Evolutionary conservation across 768 basidiomycete genomes (phyloP), one percentile per base, ranked within the genome.

Genomic region (Gloeophyllum trabeum): DNA sequence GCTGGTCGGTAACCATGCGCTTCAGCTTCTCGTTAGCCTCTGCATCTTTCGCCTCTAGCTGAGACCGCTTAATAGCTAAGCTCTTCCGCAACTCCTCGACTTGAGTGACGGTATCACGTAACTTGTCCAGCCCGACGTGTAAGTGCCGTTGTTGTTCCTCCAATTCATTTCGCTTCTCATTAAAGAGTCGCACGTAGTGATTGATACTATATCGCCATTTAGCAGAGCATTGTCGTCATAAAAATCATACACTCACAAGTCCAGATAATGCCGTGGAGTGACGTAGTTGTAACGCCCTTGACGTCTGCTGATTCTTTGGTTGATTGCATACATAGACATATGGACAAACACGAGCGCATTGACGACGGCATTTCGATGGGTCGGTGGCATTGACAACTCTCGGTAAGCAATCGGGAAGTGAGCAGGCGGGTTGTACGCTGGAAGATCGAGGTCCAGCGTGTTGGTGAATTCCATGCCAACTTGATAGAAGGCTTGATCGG

Each of bases 91-190:
- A 73, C 54, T 97, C 87, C 61, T 98, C 96, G 25, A 99, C 96
- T 57, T 98, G 93, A 1, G 82, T 85, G 46, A 99, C 93, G 0
- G 96, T 99, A 45, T 93, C 89, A 23, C 79, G 81, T 21, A 98
- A 75, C 61, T 99, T 99, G 61, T 98, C 93, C 40, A 99, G 75
- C 44, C 96, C 96, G 46, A 98, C 91, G 52, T 99, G 96, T 42
- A 99, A 73, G 65, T 99, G 96, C 23, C 96, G 84, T 54, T 98
- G 96, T 55, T 99, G 93, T 57, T 99, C 96, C 60, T 98, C 96
- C 14, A 99, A 70, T 54, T 97, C 93, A 49, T 96, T 93, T 10
- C 90, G 84, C 61, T 98, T 99, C 61, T 98, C 94, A 39, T 80
- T 88, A 58, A 91, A 91, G 22, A 99, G 74, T 14, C 84, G 76